Evolutionary conservation across 2,329 filamentous ascomycete species (phyloP).

Genomic region (Lachnellula suecica): DNA sequence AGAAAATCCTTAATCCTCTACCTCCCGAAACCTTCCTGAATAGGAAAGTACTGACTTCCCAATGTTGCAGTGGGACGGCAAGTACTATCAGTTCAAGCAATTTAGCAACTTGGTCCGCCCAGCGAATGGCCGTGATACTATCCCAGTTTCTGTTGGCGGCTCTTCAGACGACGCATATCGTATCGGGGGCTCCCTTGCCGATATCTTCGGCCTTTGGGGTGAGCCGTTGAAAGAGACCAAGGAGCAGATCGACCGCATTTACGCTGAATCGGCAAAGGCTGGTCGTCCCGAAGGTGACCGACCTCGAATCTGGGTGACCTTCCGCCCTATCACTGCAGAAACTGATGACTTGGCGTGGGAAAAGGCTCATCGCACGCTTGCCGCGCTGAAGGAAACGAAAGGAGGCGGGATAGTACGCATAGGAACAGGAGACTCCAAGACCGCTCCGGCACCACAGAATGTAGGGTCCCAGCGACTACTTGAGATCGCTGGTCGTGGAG

Average conservation of each 20-base stretch:
- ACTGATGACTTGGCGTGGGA: constrained; percentile 62
- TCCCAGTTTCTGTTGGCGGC: constrained; percentile 59
- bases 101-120: constrained; percentile 56
- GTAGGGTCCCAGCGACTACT: constrained; percentile 58
- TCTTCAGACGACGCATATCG: constrained; percentile 60
- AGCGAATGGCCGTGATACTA: constrained; percentile 45
- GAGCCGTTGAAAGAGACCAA: constrained; percentile 63
- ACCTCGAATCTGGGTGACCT: constrained; percentile 63
- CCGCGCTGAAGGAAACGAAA: constrained; percentile 46
- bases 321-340: constrained; percentile 60
- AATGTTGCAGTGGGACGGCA: constrained; percentile 61
- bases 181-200: constrained; percentile 55
- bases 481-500: constrained; percentile 53
- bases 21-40: too few species aligned
- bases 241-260: constrained; percentile 60
- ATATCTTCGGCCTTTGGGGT: constrained; percentile 65
- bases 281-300: constrained; percentile 47
- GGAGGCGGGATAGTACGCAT: constrained; percentile 35
- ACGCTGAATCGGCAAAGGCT: constrained; percentile 56
- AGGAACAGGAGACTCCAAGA: constrained; percentile 18
- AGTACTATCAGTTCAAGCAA: constrained; percentile 59
- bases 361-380: constrained; percentile 57
- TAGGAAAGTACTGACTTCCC: too few species aligned
- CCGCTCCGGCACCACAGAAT: constrained; percentile 53
- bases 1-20: too few species aligned